Conservation (phyloP, 805 yeast species). For the Nakazawaea ambrosiae region DNA sequence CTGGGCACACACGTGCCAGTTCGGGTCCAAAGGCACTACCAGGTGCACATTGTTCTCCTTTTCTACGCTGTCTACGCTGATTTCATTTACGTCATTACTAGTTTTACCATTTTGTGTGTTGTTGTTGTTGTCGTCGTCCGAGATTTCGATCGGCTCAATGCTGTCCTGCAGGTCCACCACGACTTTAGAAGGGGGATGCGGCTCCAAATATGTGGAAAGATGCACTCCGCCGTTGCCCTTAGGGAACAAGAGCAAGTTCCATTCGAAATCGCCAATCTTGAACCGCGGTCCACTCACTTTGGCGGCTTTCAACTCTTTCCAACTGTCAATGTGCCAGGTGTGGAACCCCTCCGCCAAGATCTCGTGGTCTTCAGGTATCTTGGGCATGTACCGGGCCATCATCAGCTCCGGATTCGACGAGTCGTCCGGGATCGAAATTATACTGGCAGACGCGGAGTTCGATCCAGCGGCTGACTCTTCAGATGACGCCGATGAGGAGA, state of each 20-base stretch:
- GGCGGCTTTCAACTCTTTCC: slow-evolving; percentile 24
- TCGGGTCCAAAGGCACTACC: slow-evolving; percentile 29
- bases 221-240: slow-evolving; percentile 55
- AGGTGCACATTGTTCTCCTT: slow-evolving; percentile 17
- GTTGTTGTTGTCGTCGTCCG: neutral
- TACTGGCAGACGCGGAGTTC: too few species aligned
- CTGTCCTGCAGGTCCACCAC: slow-evolving; percentile 3
- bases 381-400: slow-evolving; percentile 16
- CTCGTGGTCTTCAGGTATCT: slow-evolving; percentile 25
- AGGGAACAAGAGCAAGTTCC: slow-evolving; percentile 74
- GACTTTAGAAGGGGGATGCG: slow-evolving; percentile 37
- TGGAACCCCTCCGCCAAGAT: slow-evolving; percentile 21
- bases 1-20: slow-evolving; percentile 89
- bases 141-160: neutral
- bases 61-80: slow-evolving; percentile 9
- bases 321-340: slow-evolving; percentile 34
- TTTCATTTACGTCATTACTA: neutral
- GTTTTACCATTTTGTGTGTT: neutral
- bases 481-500: slow-evolving; percentile 18
- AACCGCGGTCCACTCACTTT: slow-evolving; percentile 35
- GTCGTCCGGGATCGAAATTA: slow-evolving; percentile 9
- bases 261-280: slow-evolving; percentile 53
- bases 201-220: slow-evolving; percentile 76
- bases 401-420: slow-evolving; percentile 18
- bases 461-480: slow-evolving; percentile 13